Evolutionary conservation across 352 stramenopile species (phyloP).

Genomic region (Globisporangium camurandrum): DNA sequence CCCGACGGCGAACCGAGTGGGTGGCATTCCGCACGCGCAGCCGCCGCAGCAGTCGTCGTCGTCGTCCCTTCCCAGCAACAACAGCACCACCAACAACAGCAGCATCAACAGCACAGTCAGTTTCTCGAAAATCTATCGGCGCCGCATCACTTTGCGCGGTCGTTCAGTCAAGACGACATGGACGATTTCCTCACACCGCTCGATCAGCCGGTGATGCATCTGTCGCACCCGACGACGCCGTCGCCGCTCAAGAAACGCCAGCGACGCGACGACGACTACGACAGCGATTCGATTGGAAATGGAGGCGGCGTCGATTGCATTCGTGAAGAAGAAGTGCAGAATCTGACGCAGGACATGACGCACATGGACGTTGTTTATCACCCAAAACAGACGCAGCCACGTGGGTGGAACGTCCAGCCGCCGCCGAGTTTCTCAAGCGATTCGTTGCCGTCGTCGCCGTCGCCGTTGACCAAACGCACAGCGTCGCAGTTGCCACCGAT

Average conservation of each 20-base stretch:
- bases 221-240: constrained; percentile 76
- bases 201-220: constrained; percentile 73
- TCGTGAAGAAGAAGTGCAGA: constrained; percentile 59
- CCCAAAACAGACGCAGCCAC: no score
- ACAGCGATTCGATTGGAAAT: background rate
- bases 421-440: constrained; percentile 49
- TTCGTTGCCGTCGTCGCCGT: constrained; percentile 28
- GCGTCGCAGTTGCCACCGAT: constrained; percentile 27
- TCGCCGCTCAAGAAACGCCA: constrained; percentile 76
- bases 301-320: constrained; percentile 21
- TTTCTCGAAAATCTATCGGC: constrained; percentile 21
- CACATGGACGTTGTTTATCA: constrained; percentile 81
- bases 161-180: constrained; percentile 81
- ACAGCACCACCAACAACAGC: no score
- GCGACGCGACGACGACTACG: constrained; percentile 23
- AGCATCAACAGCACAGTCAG: constrained; percentile 17
- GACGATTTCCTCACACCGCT: constrained; percentile 82
- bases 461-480: no score
- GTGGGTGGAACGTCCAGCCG: constrained; percentile 13
- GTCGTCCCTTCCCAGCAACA: no score
- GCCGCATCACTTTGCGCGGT: constrained; percentile 27
- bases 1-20: constrained; percentile 61
- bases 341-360: constrained; percentile 67
- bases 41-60: no score
- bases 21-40: no score